Evolutionary conservation across 768 basidiomycete genomes (phyloP), one percentile per base, ranked within the genome.

Genomic region (Galerina marginata): DNA sequence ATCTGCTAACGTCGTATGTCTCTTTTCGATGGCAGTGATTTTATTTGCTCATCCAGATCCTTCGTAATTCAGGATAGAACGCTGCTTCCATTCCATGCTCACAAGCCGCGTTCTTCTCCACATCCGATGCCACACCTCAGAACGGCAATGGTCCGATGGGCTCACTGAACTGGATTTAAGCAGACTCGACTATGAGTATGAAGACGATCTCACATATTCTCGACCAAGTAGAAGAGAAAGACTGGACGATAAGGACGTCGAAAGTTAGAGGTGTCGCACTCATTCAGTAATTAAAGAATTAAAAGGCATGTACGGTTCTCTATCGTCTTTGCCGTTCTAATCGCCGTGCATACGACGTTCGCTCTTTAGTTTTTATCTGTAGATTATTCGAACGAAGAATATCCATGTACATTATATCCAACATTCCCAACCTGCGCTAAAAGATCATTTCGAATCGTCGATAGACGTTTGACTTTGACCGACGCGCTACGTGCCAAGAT

Each of bases 81-180:
- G 62, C 9, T 52, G 48, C 16, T 29, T 64, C 36, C 62, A 64
- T 25, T 63, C 58, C 1, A 46, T 60, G 29, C 45, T 63, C 33
- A 56, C 62, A 14, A 59, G 58, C 11, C 47, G 62, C 12, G 54
- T 63, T 40, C 36, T 63, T 11, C 54, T 63, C 14, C 39, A 63
- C 38, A 59, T 63, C 37, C 58, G 62, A 14, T 20, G 20, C 9
- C 53, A 52, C 44, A 57, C 56, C n/a, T 46, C 47, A 26, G 12
- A 57, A 3, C 29, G 49, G 5, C 50, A 36, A 38, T 49, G 51
- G 43, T 26, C 44, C 12, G 51, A 62, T 37, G 44, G 55, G 14
- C 29, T 56, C 9, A 56, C 60, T 7, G 59, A 60, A 10, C 54
- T 60, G 6, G 46, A 55, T 1, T 6, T 39, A 25, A 16, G 23